phyloP scores from a whole-genome alignment of 495 filamentous ascomycete genomes.

The Podospora pseudoanserina region DNA sequence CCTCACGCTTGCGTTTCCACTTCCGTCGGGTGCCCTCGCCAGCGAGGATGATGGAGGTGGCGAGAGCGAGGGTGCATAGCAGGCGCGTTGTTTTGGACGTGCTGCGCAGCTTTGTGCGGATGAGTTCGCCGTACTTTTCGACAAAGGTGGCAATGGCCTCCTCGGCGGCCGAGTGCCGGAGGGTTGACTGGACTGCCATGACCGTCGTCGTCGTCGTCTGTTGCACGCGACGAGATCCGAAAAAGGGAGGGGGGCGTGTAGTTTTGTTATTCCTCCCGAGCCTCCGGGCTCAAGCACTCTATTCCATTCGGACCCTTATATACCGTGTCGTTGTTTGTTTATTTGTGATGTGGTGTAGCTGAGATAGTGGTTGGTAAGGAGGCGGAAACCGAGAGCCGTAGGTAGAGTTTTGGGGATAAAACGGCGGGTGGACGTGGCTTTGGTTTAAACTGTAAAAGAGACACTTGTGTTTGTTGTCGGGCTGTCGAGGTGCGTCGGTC shows the following conservation, averaged over 20 bases:
- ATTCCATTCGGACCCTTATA: conserved; percentile 19
- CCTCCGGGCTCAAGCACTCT: conserved; percentile 18
- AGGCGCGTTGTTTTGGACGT: conserved; percentile 68
- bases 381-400: neutral
- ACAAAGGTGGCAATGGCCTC: conserved; percentile 68
- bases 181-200: conserved; percentile 87
- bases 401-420: neutral
- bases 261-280: conserved; percentile 15
- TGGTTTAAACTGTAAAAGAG: neutral
- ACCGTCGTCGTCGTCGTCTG: neutral
- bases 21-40: conserved; percentile 72
- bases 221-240: neutral
- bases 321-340: neutral
- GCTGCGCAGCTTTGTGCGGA: conserved; percentile 56
- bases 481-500: neutral
- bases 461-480: conserved; percentile 8
- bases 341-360: conserved; percentile 6
- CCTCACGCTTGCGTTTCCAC: conserved; percentile 65
- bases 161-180: conserved; percentile 59
- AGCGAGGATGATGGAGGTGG: conserved; percentile 68
- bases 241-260: neutral
- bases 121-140: conserved; percentile 58
- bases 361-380: neutral
- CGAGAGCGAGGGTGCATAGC: conserved; percentile 67
- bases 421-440: neutral